Evolutionary conservation across 2,329 filamentous ascomycete genomes (phyloP), one percentile per base, ranked within the genome.

Genomic region (Pestalotiopsis sp.): DNA sequence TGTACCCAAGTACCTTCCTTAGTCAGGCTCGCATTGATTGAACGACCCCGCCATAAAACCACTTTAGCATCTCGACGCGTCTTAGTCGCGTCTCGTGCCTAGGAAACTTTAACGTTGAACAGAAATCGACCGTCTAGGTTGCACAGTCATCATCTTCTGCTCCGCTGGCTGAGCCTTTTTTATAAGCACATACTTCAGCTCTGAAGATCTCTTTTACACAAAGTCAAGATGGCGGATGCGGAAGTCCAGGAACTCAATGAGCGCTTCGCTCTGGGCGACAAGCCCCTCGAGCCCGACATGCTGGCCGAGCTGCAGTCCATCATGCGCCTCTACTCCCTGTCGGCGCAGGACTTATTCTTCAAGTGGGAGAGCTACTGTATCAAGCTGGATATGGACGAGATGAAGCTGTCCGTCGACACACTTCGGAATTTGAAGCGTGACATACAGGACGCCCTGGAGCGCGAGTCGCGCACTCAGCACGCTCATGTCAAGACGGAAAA

Each of bases 281-380:
- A 87, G 82, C 82, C 87, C 49, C 85, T 98, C 5, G 89, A 93
- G 70, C 84, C 90, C 72, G 95, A 98, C 79, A 88, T 98, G 68
- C 83, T 94, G 72, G 84, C 87, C 66, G 95, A 98, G 82, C 85
- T 99, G 73, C 88, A 92, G 77, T 97, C 94, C 69, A 97, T 97
- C 78, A 88, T 96, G 82, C 90, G 91, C 67, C 86, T 98, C 70
- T 93, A 98, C 81, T 90, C 90, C 62, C 87, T 98, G 70, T 89
- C 90, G 17, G 86, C 91, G 41, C 91, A 98, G 79, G 96, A 98
- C 78, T 86, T 98, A 31, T 98, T 94, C 81, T 98, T 94, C 89
- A 98, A 98, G 86, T 99, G 96, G 96, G 96, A 99, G 80, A 95
- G 94, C 0, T 98, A 98, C 85, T 95, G 93, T 80, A 92, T 99